Base-by-base conservation (phyloP, 2,329 filamentous ascomycete genomes). In the Colletotrichum chlorophyti region DNA sequence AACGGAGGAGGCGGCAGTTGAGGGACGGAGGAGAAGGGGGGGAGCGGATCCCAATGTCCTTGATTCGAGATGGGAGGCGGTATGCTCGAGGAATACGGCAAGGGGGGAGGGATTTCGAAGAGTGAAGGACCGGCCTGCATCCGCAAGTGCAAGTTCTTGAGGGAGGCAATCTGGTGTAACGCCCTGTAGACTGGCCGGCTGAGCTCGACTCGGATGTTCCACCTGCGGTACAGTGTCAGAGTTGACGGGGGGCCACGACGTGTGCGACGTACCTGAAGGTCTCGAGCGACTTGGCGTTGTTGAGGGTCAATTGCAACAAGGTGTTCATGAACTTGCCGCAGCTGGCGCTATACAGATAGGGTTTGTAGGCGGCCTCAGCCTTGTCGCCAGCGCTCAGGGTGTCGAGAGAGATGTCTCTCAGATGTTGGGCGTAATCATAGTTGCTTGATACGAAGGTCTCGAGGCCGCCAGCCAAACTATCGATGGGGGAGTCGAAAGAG, bases 271-370 rank as follows among this genome's bases (percentile, higher is more conserved):
- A 86, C 83, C 73, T 76, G 65, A 88, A 87, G 3, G 74, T 75
- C 66, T 88, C 85, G 21, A 89, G 74, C 1, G 76, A 72, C 38
- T 71, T 76, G 24, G 84, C 79, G 63, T 82, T 83, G 64, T 80
- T 82, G 60, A 89, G 67, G 1, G 83, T 80, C 66, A 87, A 65
- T 26, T 82, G 76, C 6, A 89, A 69, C 37, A 89, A 69, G 0
- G 84, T 86, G 63, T 85, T 88, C 68, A 89, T 77, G 54, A 88
- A 86, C 71, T 86, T 88, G 48, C 85, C 85, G 65, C 82, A 85
- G 67, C 80, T 85, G 27, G 77, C 70, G 53, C 73, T 81, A 65
- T 82, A 83, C 7, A 81, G 73, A 62, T 86, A 87, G 1, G 79
- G 72, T 52, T 80, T 79, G 65, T 85, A 84, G 19, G 80, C 76